These are phyloP conservation scores for Clonostachys byssicola DNA, from an alignment of 2,329 filamentous ascomycete genomes.

Conservation along the genomic window DNA sequence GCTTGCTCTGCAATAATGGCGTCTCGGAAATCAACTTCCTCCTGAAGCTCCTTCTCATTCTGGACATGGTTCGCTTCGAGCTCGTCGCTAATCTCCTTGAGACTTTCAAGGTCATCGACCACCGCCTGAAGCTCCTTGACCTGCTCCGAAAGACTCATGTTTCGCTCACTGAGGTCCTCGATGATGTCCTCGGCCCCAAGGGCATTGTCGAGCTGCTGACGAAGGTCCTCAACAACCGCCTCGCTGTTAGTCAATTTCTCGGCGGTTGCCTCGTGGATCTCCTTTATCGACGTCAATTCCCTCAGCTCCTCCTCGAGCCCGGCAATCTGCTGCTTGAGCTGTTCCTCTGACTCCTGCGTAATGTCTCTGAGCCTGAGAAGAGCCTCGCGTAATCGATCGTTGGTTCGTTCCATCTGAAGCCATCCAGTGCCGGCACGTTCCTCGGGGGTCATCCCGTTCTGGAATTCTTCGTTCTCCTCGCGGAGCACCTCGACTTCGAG, in stretches of 20 bases:
- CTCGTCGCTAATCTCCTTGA: conserved; percentile 93
- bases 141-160: conserved; percentile 76
- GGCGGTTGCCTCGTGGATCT: conserved; percentile 65
- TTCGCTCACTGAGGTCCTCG: conserved; percentile 84
- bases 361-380: conserved; percentile 81
- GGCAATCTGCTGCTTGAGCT: conserved; percentile 71
- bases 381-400: conserved; percentile 82
- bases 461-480: conserved; percentile 82
- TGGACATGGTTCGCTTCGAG: conserved; percentile 91
- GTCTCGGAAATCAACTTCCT: conserved; percentile 88
- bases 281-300: conserved; percentile 62
- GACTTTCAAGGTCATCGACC: conserved; percentile 81
- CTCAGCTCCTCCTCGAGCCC: conserved; percentile 69
- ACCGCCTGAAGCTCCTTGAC: conserved; percentile 77
- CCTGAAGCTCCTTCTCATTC: conserved; percentile 89
- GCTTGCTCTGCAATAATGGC: conserved; percentile 77
- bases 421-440: conserved; percentile 83
- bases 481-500: conserved; percentile 82
- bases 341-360: conserved; percentile 78
- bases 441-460: conserved; percentile 81
- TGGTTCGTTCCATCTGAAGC: conserved; percentile 87
- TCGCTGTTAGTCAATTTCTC: conserved; percentile 72
- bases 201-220: conserved; percentile 86
- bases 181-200: conserved; percentile 91
- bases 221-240: conserved; percentile 75